Evolutionary conservation across 257 asterid species (phyloP), one percentile per base, ranked within the genome.

Genomic region (Scutellaria galericulata): DNA sequence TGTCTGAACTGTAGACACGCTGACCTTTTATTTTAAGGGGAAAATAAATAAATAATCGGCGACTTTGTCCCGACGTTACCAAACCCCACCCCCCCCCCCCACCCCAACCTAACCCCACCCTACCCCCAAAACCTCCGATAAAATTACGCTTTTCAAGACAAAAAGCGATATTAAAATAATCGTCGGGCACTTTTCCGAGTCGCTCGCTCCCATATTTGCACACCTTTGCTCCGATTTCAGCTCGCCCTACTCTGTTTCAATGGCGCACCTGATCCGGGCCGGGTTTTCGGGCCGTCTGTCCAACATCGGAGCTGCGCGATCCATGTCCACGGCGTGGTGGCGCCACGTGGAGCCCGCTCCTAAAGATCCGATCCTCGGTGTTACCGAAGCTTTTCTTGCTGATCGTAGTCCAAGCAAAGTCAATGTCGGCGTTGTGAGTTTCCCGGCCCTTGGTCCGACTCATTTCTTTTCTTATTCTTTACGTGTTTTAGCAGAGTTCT

Each of bases 341-440:
- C 78, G 89, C 62, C 87, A 85, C 82, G 97, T 95, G 13, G 96
- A 95, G 80, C 97, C 96, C 13, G 99, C 99, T 61, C 83, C 99
- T 3, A 92, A 90, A 79, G 99, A 95, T 81, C 99, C 99, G 60
- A 95, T 95, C 80, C 96, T 95, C 65, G 99, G 98, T 39, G 99
- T 95, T 35, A 91, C 98, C 66, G 98, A 95, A 80, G 98, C 99
- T 71, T 95, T 89, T 37, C 90, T 95, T 24, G 95, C 99, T 53
- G 99, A 95, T 88, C 86, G 93, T 65, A 72, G 79, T 50, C 97
- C 98, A 0, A 42, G 60, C 39, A 95, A 95, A 92, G 97, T 95
- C 83, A 95, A 95, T 66, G 99, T 95, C 53, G 99, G 99, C 79
- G 99, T 95, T 15, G 99, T 94, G 73, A 83, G 99, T 87, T 56